Evolutionary conservation across 306 rosid genomes (phyloP), one percentile per base, ranked within the genome.

Genomic region (Rosa lucieae): DNA sequence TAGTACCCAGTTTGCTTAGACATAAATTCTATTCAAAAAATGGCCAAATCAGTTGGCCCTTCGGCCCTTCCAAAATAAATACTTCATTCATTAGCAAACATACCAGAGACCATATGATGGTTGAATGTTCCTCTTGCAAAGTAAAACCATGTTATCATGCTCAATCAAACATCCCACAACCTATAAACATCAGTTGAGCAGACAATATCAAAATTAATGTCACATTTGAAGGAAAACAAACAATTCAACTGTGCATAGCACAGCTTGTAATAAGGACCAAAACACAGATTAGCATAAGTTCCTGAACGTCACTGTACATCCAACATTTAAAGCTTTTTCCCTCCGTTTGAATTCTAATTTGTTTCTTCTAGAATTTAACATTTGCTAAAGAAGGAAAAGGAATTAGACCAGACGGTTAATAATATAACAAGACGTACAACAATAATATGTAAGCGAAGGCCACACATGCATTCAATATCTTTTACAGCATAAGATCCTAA

Each of bases 41-140:
- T 56, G 40, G 56, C 82, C 46, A 55, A 72, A 37, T 26, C 52
- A 42, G 46, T 44, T 74, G 49, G 44, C 21, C 23, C 7, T 66
- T 51, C 21, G 48, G 44, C 21, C 23, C 7, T 66, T 51, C 37
- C 44, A 52, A 70, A 59, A 39, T 6, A 69, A 67, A 49, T n/a
- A 69, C 40, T 71, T 42, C 35, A 21, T 44, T 46, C 29, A 68
- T 58, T 9, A 23, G 17, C 74, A 78, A 63, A 82, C 97, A 53
- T 91, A 95, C 99, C 99, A 95, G 70, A 93, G 97, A 75, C 98
- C 99, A 23, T 84, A 89, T 72, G 99, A 95, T 48, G 99, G 99
- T 80, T 95, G 92, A 76, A 95, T 93, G 75, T 85, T 95, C 88
- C 99, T 86, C 96, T 93, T 95, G 94, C 99, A 95, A 88, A 95